Evolutionary conservation across 2,329 filamentous ascomycete genomes (phyloP), one percentile per base, ranked within the genome.

Genomic region (Penicillium thymicola): DNA sequence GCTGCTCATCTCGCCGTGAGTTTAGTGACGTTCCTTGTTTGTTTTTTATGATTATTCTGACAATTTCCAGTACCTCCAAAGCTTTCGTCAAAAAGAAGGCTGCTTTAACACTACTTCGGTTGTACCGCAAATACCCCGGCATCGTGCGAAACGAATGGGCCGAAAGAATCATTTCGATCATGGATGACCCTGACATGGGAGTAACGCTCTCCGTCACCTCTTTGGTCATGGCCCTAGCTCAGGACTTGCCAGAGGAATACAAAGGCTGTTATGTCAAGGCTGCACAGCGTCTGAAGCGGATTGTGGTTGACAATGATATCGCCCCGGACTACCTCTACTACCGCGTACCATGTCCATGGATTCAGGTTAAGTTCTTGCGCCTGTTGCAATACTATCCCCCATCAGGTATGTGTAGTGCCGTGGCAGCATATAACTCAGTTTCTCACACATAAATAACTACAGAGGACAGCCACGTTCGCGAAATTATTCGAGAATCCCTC

Each of bases 61-160:
- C 36, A 27, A 9, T 27, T 36, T 23, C n/a, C 43, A 87, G 84
- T 42, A 87, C 87, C 9, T 97, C 93, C 0, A 99, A 97, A 76
- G 87, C 94, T 0, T 99, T 99, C 66, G 94, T 99, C 58, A 99
- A 99, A 82, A 99, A 99, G 79, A 99, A 99, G 81, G 93, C 94
- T 1, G 94, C 94, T 7, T 80, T 99, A 51, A 99, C 94, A 0
- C 82, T 99, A 36, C 84, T 99, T 53, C 89, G 94, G 53, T 78
- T 99, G 6, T 99, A 97, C 76, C 89, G 94, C 65, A 99, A 99
- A 78, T 87, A 92, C 68, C 92, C 93, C 1, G 89, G 87, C 62
- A 97, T 99, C 63, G 89, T 99, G 25, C 92, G 96, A 70, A 89
- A 91, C 30, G 92, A 97, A 78, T 99, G 94, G 94, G 90, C 92